Percentiles rank a stretch among this genome's conserved stretches.
Evolutionary conservation across 2,329 filamentous ascomycete species (phyloP).

Genomic region (Aspergillus alliaceus): DNA sequence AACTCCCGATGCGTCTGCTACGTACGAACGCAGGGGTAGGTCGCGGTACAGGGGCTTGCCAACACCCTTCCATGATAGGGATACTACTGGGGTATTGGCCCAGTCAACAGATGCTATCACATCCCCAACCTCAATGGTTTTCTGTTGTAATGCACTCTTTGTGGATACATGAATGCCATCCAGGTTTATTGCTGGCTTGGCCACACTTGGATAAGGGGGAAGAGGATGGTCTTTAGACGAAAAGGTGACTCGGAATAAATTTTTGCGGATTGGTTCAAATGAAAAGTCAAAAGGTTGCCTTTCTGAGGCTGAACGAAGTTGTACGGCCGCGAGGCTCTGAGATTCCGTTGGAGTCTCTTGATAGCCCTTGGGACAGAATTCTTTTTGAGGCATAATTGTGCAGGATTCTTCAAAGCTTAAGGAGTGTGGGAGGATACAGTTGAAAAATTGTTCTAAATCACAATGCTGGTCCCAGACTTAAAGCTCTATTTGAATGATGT

Average conservation of each 20-base stretch:
- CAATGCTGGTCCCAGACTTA: background rate
- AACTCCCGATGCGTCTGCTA: conserved; percentile 60
- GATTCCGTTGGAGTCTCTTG: conserved; percentile 27
- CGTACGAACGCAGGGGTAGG: conserved; percentile 65
- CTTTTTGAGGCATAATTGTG: conserved; percentile 51
- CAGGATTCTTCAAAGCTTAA: background rate
- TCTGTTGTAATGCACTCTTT: conserved; percentile 35
- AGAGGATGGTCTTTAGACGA: conserved; percentile 61
- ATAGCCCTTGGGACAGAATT: conserved; percentile 44
- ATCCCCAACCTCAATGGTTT: conserved; percentile 49
- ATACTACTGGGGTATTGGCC: conserved; percentile 58
- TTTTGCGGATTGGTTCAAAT: conserved; percentile 62
- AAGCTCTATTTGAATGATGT: conserved; percentile 22
- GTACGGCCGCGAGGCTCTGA: conserved; percentile 30
- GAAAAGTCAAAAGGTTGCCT: conserved; percentile 55
- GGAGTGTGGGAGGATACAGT: background rate
- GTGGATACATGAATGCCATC: conserved; percentile 30
- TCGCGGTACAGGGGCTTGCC: conserved; percentile 61
- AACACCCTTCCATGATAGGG: conserved; percentile 53
- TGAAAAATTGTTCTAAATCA: background rate
- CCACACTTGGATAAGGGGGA: conserved; percentile 64
- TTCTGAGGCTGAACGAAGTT: conserved; percentile 43
- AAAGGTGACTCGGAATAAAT: conserved; percentile 69
- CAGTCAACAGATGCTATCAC: conserved; percentile 61
- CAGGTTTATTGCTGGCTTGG: conserved; percentile 44